These are phyloP conservation scores for Trichophyton benhamiae DNA, from an alignment of 2,329 filamentous ascomycete genomes.

Conservation along the genomic window DNA sequence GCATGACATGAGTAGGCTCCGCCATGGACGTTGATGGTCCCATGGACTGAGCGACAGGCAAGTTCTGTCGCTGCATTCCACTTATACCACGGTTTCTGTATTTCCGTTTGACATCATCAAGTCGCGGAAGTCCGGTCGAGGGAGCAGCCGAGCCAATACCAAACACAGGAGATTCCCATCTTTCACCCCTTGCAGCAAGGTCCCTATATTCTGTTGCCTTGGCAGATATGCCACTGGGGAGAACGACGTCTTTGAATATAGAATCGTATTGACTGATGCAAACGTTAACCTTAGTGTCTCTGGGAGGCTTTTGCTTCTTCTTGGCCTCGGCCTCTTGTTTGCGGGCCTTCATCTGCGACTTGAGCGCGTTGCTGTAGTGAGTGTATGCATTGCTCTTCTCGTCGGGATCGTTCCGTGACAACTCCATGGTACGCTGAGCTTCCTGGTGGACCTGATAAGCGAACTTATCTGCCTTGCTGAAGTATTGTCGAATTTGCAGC, in stretches of 20 bases:
- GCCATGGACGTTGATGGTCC: not conserved
- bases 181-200: slow-evolving; percentile 72
- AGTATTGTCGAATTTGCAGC: slow-evolving; percentile 75
- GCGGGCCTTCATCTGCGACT: slow-evolving; percentile 60
- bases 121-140: slow-evolving; percentile 56
- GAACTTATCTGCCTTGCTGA: slow-evolving; percentile 60
- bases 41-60: not conserved
- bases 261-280: slow-evolving; percentile 80
- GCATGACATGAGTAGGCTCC: not conserved
- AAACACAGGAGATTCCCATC: slow-evolving; percentile 93
- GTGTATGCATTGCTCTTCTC: slow-evolving; percentile 72
- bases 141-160: slow-evolving; percentile 65
- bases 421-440: slow-evolving; percentile 57
- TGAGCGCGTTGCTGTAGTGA: slow-evolving; percentile 64
- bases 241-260: slow-evolving; percentile 76
- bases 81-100: slow-evolving; percentile 11
- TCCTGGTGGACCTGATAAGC: slow-evolving; percentile 71
- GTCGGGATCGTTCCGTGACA: slow-evolving; percentile 56
- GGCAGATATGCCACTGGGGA: slow-evolving; percentile 78
- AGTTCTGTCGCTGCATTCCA: not conserved
- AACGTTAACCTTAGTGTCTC: slow-evolving; percentile 64
- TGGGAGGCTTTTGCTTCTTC: slow-evolving; percentile 39
- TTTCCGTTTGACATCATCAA: slow-evolving; percentile 46
- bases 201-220: slow-evolving; percentile 93
- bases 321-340: slow-evolving; percentile 70